These are phyloP conservation scores for Hygrophorus russula DNA, from an alignment of 768 basidiomycete genomes.

Conservation along the genomic window DNA sequence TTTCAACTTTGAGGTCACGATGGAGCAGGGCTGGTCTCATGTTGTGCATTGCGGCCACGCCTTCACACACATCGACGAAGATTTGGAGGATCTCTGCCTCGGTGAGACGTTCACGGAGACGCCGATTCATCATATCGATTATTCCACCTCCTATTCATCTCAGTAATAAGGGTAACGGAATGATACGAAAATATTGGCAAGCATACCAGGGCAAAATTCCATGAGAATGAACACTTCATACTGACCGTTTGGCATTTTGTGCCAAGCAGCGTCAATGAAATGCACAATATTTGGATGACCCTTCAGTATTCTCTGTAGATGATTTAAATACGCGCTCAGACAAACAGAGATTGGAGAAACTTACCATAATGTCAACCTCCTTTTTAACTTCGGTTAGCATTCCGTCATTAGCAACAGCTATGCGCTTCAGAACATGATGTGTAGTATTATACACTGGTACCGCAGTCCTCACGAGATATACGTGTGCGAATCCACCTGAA, in stretches of 20 bases:
- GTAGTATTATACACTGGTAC: slow-evolving; percentile 84
- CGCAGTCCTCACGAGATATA: slow-evolving; percentile 86
- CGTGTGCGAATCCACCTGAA: slow-evolving; percentile 93
- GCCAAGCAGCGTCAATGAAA: slow-evolving; percentile 92
- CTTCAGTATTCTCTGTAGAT: slow-evolving; percentile 68
- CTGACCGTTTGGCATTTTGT: slow-evolving; percentile 68
- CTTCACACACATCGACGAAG: slow-evolving; percentile 96
- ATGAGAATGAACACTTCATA: slow-evolving; percentile 98
- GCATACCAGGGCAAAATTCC: slow-evolving; percentile 88
- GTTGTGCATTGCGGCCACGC: slow-evolving; percentile 93
- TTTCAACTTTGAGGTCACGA: slow-evolving; percentile 97
- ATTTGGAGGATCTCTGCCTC: slow-evolving; percentile 97
- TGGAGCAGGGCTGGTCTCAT: slow-evolving; percentile 85
- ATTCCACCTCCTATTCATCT: slow-evolving; percentile 75
- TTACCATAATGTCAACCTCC: slow-evolving; percentile 98
- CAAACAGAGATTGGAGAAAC: slow-evolving; percentile 5
- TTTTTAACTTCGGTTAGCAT: slow-evolving; percentile 92
- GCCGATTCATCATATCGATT: slow-evolving; percentile 99
- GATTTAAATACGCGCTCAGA: slow-evolving; percentile 15
- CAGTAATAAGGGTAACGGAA: slow-evolving; percentile 10
- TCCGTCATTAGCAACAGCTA: slow-evolving; percentile 81
- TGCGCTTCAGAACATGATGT: slow-evolving; percentile 94
- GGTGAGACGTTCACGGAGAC: slow-evolving; percentile 86
- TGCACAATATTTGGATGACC: slow-evolving; percentile 94
- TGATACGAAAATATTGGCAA: background rate